A percentile compares a stretch with the other conserved stretches of the same genome.
Conservation (phyloP, 2,329 filamentous ascomycete species). For the Rosellinia necatrix region DNA sequence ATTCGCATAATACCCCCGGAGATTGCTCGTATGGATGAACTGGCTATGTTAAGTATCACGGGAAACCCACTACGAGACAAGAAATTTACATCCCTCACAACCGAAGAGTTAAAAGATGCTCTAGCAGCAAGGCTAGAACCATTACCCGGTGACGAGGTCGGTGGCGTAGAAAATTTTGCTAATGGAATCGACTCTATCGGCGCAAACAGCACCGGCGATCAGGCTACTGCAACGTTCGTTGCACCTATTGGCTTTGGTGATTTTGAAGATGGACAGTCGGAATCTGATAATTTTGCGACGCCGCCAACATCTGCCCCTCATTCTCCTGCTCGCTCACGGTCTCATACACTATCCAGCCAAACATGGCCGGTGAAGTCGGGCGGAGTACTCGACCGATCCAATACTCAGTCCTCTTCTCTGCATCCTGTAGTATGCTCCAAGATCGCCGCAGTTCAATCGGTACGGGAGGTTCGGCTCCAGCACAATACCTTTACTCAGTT, state of each 20-base stretch:
- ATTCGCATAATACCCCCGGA: slow-evolving; percentile 75
- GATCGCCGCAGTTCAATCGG: slow-evolving; percentile 56
- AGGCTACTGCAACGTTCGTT: background rate
- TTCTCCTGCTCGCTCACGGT: slow-evolving; percentile 53
- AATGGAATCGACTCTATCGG: slow-evolving; percentile 36
- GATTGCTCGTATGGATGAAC: slow-evolving; percentile 77
- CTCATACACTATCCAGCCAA: slow-evolving; percentile 53
- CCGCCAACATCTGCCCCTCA: slow-evolving; percentile 59
- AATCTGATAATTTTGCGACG: slow-evolving; percentile 61
- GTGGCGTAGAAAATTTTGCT: slow-evolving; percentile 33
- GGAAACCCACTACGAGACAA: slow-evolving; percentile 92
- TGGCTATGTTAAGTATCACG: slow-evolving; percentile 75
- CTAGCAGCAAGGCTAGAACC: slow-evolving; percentile 70
- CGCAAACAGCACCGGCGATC: slow-evolving; percentile 28
- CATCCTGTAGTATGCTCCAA: slow-evolving; percentile 62
- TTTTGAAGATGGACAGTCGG: slow-evolving; percentile 51
- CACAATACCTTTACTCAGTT: slow-evolving; percentile 76
- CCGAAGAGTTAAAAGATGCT: slow-evolving; percentile 78
- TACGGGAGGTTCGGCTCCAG: slow-evolving; percentile 68
- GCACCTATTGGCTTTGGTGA: background rate
- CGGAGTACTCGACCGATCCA: slow-evolving; percentile 72
- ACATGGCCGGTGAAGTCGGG: slow-evolving; percentile 61
- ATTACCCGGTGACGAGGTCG: slow-evolving; percentile 40
- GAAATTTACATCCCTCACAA: slow-evolving; percentile 79
- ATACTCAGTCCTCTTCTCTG: slow-evolving; percentile 65